phyloP scores from a whole-genome alignment of 305 asterid species.

The Fraxinus platypoda region DNA sequence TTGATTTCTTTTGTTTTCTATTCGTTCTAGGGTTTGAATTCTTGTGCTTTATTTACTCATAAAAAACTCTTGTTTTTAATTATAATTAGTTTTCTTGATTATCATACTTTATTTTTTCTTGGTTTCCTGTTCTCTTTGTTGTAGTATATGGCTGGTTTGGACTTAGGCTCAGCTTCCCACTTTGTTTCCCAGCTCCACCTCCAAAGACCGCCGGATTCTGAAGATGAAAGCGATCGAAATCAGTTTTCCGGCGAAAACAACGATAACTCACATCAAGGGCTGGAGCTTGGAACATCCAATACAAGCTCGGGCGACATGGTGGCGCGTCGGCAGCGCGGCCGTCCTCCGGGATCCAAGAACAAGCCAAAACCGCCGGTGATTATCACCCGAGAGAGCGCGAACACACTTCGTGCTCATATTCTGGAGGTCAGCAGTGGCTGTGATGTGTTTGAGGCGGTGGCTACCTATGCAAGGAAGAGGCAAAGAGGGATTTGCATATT shows the following conservation, averaged over 20 bases:
- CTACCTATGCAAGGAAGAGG: conserved; percentile 41
- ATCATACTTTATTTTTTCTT: conserved; percentile 21
- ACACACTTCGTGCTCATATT: conserved; percentile 47
- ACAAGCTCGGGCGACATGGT: conserved; percentile 27
- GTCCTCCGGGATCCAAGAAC: conserved; percentile 47
- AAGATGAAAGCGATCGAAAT: conserved; percentile 34
- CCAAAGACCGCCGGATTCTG: conserved; percentile 26
- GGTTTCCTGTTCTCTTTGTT: conserved; percentile 36
- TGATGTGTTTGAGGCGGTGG: conserved; percentile 46
- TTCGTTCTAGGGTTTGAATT: conserved; percentile 35
- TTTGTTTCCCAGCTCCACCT: conserved; percentile 39
- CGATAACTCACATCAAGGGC: conserved; percentile 22
- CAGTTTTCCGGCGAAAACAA: conserved; percentile 38
- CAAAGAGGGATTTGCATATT: conserved; percentile 45
- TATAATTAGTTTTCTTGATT: conserved; percentile 11
- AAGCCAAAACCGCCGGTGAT: conserved; percentile 49
- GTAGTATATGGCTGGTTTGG: conserved; percentile 50
- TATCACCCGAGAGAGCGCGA: conserved; percentile 47
- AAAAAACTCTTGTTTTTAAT: conserved; percentile 3
- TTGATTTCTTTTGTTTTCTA: conserved; percentile 36
- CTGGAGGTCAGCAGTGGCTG: conserved; percentile 39
- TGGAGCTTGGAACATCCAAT: conserved; percentile 15
- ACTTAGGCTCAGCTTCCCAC: conserved; percentile 43
- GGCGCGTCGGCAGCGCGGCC: conserved; percentile 41
- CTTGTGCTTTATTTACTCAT: conserved; percentile 18